Evolutionary conservation across 345 rosid genomes (phyloP).

Genomic region (Xanthoceras sorbifolium): DNA sequence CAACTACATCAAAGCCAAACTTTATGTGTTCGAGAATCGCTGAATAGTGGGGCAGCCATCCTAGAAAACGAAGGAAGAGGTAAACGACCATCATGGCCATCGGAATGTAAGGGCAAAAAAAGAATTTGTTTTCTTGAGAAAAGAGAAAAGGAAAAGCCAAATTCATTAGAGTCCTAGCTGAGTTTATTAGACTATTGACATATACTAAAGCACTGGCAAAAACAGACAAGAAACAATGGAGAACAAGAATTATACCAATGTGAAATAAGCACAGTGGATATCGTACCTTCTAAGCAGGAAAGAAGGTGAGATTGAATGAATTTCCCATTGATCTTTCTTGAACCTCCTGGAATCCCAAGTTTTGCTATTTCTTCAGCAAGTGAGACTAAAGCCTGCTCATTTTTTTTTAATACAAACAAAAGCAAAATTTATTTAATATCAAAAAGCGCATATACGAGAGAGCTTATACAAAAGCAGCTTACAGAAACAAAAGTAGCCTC

Average conservation of each 20-base stretch:
- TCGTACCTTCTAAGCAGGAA: conserved; percentile 69
- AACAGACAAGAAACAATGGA: neutral
- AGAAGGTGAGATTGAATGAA: conserved; percentile 84
- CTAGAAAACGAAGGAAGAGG: too few relatives aligned
- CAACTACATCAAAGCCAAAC: neutral
- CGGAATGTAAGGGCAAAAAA: neutral
- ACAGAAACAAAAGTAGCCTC: neutral
- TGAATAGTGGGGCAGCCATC: too few relatives aligned
- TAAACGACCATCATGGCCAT: neutral
- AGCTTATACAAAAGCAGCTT: neutral
- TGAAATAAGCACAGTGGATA: neutral
- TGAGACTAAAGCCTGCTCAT: conserved; percentile 31
- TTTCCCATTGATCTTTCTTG: conserved; percentile 86
- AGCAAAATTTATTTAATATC: neutral
- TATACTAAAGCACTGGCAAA: neutral
- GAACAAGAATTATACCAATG: neutral
- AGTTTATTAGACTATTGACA: neutral
- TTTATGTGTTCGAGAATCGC: neutral
- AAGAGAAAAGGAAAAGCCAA: neutral
- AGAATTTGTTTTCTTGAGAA: neutral
- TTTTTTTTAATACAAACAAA: neutral
- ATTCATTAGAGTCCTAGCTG: neutral
- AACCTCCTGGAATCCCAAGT: conserved; percentile 60
- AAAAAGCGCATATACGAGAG: neutral
- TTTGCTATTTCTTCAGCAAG: conserved; percentile 78